Base-by-base conservation (phyloP, 2,329 filamentous ascomycete species). In the Madurella fahalii region DNA sequence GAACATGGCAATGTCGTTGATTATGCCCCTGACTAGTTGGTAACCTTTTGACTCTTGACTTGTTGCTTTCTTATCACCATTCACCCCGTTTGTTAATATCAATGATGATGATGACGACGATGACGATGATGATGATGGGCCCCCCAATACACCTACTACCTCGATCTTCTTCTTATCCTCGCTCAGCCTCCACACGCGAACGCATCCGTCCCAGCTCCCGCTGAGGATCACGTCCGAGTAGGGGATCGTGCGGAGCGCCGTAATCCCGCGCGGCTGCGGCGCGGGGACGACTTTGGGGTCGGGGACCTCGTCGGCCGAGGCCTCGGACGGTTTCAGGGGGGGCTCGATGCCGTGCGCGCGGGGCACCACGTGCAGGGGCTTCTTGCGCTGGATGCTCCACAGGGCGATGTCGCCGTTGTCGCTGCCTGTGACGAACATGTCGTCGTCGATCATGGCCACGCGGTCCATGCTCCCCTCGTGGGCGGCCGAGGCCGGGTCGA, bases 341-440 rank as follows among this genome's bases (percentile, higher is more conserved):
- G 85, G 82, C 56, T 96, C 91, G 49, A 95, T 75, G 32, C 94
- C 94, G 70, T 99, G 94, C 4, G 93, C 91, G 31, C 89, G 77
- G 2, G 86, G 81, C 43, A 94, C 74, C 2, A 89, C 88, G 71
- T 86, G 88, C 9, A 99, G 77, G 0, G 94, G 87, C 72, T 97
- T 97, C 80, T 99, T 99, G 76, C 95, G 96, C 68, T 92, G 82
- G 18, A 91, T 79, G 57, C 85, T 90, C 93, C 93, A 97, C 12
- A 97, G 80, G 1, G 85, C 86, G 49, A 99, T 77, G 5, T 86
- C 82, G 50, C 94, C 94, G 63, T 94, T 96, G 72, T 99, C 93
- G 55, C 89, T 89, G 18, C 93, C 94, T 0, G 94, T 99, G 58
- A 99, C 85, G 67, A 97, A 99, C 18, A 85, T 87, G 67, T 86